phyloP scores from a whole-genome alignment of 2,329 filamentous ascomycete genomes.

The Coniosporium tulheliwenetii region DNA sequence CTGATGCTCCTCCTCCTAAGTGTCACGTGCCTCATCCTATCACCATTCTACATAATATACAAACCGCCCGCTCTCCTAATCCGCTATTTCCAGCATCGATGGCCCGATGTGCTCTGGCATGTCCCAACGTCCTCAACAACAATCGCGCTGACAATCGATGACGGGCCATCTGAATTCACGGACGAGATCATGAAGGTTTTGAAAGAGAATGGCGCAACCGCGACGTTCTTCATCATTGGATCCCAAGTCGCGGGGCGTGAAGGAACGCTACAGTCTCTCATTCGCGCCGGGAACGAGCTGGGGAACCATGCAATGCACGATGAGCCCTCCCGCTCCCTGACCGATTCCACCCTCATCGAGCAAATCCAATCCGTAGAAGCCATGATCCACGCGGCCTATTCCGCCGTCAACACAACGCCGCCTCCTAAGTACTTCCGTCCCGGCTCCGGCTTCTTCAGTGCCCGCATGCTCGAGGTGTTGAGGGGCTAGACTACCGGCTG shows the following conservation, averaged over 20 bases:
- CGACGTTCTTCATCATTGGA: constrained; percentile 84
- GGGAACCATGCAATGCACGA: constrained; percentile 86
- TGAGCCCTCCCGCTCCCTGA: constrained; percentile 52
- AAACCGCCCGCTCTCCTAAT: constrained; percentile 64
- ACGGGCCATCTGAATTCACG: constrained; percentile 63
- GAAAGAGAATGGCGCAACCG: constrained; percentile 46
- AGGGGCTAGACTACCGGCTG: constrained; percentile 49
- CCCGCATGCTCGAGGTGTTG: constrained; percentile 47
- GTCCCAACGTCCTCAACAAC: constrained; percentile 44
- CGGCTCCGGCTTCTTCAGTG: constrained; percentile 70
- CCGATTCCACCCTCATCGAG: constrained; percentile 38
- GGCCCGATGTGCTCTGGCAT: constrained; percentile 69
- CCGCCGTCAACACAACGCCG: constrained; percentile 20
- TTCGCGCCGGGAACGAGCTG: constrained; percentile 42
- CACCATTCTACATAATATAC: constrained; percentile 55
- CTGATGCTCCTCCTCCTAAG: constrained; percentile 18
- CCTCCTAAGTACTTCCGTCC: constrained; percentile 61
- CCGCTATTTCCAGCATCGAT: constrained; percentile 50
- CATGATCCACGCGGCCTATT: constrained; percentile 43
- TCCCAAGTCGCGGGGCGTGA: constrained; percentile 47
- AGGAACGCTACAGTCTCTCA: constrained; percentile 31
- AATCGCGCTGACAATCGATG: constrained; percentile 75
- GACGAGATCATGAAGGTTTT: constrained; percentile 53
- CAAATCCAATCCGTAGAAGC: constrained; percentile 52
- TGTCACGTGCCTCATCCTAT: constrained; percentile 12